Percentiles rank a stretch among this genome's conserved stretches.
phyloP scores from a whole-genome alignment of 2,329 filamentous ascomycete genomes.

The Lachnellula suecica region DNA sequence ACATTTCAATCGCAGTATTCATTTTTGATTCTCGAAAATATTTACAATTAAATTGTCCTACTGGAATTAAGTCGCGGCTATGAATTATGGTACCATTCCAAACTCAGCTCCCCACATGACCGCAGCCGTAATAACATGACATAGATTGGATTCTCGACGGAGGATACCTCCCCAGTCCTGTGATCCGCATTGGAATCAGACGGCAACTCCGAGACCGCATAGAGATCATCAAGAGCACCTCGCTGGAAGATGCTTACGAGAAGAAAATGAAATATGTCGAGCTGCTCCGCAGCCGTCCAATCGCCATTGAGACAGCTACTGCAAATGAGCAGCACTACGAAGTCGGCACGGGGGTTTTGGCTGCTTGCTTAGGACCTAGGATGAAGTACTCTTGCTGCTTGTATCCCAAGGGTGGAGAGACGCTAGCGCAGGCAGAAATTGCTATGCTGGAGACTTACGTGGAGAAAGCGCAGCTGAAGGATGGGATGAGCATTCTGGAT shows the following conservation, averaged over 20 bases:
- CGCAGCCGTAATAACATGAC: neutral
- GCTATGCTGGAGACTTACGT: slow-evolving; percentile 66
- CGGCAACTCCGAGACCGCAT: slow-evolving; percentile 64
- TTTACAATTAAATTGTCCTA: no score
- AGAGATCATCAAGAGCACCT: slow-evolving; percentile 50
- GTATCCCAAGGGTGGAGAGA: slow-evolving; percentile 62
- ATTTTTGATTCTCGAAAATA: slow-evolving; percentile 1
- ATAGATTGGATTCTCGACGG: slow-evolving; percentile 60
- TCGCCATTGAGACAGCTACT: slow-evolving; percentile 64
- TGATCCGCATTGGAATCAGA: slow-evolving; percentile 66
- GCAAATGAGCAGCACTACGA: slow-evolving; percentile 74
- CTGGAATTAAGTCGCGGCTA: no score
- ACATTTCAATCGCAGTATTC: no score
- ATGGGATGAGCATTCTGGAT: slow-evolving; percentile 35
- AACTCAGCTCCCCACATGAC: neutral
- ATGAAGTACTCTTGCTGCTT: slow-evolving; percentile 74
- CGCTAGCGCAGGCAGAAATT: slow-evolving; percentile 64
- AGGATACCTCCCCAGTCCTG: slow-evolving; percentile 61
- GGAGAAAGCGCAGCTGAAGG: slow-evolving; percentile 46
- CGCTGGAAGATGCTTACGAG: slow-evolving; percentile 51
- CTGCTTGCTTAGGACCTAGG: slow-evolving; percentile 60
- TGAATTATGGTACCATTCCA: slow-evolving; percentile 30
- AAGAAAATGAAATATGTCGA: slow-evolving; percentile 65
- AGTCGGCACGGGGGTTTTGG: slow-evolving; percentile 64
- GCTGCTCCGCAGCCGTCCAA: slow-evolving; percentile 57